Base-by-base conservation (phyloP, 1,284 basidiomycete species). In the Rhodotorula mucilaginosa region DNA sequence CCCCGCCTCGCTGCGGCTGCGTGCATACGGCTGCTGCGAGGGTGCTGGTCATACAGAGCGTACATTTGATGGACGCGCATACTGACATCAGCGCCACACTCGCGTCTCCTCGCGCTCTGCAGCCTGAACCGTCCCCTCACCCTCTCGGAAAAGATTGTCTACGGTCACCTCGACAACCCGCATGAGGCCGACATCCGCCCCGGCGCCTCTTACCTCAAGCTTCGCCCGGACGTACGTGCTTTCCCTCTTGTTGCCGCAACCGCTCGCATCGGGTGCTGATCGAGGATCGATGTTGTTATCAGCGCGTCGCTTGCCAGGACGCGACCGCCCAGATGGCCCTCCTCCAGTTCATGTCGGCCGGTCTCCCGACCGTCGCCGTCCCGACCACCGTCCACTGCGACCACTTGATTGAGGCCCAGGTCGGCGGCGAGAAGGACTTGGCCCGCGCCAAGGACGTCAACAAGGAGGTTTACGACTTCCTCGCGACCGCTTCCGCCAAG, bases 241-340 rank as follows among this genome's bases (percentile, higher is more conserved):
- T 80, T 90, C 92, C 56, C 26, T 26, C 26, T 94, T 95, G 58
- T 84, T 98, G 82, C 97, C 96, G 31, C 84, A 94, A 95, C 66
- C 95, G 98, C 61, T 64, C 26, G 34, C n/a, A 44, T 52, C 51
- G n/a, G 23, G 51, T 18, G 10, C 46, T 56, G 47, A 56, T 15
- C 48, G 56, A 58, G 64, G 58, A 48, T 69, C 18, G 58, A 66
- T 76, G 8, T 23, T 19, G 31, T 67, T 18, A 69, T 58, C 80
- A 97, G 93, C 93, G 97, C 80, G 97, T 99, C 77, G 96, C 97
- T 69, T 99, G 96, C 86, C 97, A 99, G 86, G 97, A 99, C 88
- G 94, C 94, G 76, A 97, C 94, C 67, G 94, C 94, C 68, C 83
- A 98, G 90, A 99, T 99, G 97, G 97, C 97, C 54, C 88, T 99